Evolutionary conservation across 805 yeast species (phyloP).

Genomic region (Candida bentonensis): DNA sequence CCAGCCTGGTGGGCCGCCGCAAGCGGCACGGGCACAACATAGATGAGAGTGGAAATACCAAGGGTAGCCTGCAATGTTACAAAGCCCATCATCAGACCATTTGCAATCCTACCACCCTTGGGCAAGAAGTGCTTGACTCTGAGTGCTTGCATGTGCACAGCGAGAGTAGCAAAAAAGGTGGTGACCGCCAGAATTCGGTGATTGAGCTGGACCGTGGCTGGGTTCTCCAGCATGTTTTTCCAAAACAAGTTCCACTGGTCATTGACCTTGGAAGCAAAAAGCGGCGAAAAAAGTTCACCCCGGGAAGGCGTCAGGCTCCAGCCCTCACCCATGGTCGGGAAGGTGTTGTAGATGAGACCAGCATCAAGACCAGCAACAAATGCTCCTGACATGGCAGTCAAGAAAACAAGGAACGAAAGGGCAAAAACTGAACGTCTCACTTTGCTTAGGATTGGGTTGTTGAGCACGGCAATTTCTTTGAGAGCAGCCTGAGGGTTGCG

Average conservation of each 20-base stretch:
- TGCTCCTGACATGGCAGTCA: slow-evolving; percentile 95
- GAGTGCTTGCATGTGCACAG: slow-evolving; percentile 53
- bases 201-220: slow-evolving; percentile 84
- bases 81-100: slow-evolving; percentile 63
- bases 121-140: slow-evolving; percentile 45
- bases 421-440: slow-evolving; percentile 43
- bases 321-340: slow-evolving; percentile 81
- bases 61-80: slow-evolving; percentile 71
- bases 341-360: slow-evolving; percentile 87
- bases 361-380: slow-evolving; percentile 98
- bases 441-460: slow-evolving; percentile 42
- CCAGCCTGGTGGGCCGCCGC: slow-evolving; percentile 98
- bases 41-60: slow-evolving; percentile 76
- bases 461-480: slow-evolving; percentile 41
- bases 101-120: slow-evolving; percentile 32
- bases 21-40: slow-evolving; percentile 79
- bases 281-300: slow-evolving; percentile 66
- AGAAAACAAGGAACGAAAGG: slow-evolving; percentile 54
- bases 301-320: slow-evolving; percentile 65
- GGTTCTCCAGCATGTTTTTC: slow-evolving; percentile 91
- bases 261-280: slow-evolving; percentile 53
- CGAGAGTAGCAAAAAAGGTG: slow-evolving; percentile 60
- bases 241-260: slow-evolving; percentile 50
- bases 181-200: slow-evolving; percentile 79
- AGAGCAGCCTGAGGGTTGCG: slow-evolving; percentile 48